Base-by-base conservation (phyloP, 768 basidiomycete genomes). In the Neoboletus subvelutipes region DNA sequence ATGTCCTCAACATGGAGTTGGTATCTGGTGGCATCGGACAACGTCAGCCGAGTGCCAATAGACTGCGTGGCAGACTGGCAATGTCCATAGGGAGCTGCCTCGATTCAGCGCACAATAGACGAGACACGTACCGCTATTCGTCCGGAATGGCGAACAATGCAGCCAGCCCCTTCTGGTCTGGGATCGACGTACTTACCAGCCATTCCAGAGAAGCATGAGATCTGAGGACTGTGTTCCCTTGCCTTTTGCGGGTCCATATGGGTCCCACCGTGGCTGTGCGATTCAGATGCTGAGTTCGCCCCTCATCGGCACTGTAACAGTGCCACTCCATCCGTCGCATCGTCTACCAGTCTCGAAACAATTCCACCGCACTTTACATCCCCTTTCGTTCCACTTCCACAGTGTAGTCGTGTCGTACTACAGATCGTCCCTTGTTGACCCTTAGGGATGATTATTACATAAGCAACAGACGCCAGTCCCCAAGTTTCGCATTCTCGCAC, bases 261-360 rank as follows among this genome's bases (percentile, higher is more conserved):
- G 72, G 66, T 78, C 75, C 74, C 59, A 50, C 54, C 41, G 77
- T 77, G 76, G 76, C 76, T 72, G 75, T 70, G 69, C 59, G 40
- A 52, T 11, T 18, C 31, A 20, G 12, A 4, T 24, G 9, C 34
- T 47, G 36, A n/a, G 36, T 15, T 22, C 45, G 18, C 51, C 24
- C 20, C 46, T 43, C 46, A 26, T 28, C 11, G 26, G 17, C 43
- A 20, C 26, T n/a, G n/a, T n/a, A n/a, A n/a, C n/a, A 13, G 26
- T 28, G 26, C 11, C 29, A 20, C n/a, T n/a, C 34, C 43, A 20
- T 43, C 17, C 17, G 24, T 28, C 26, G 34, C 29, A 41, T 22
- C 42, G 47, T 49, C 40, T 15, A 28, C 45, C n/a, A n/a, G 26
- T 9, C 22, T 5, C 24, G 55, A 28, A 29, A 18, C 33, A 40